phyloP scores from a whole-genome alignment of 1,139 yeast genomes.

The Blastobotrys persicus region DNA sequence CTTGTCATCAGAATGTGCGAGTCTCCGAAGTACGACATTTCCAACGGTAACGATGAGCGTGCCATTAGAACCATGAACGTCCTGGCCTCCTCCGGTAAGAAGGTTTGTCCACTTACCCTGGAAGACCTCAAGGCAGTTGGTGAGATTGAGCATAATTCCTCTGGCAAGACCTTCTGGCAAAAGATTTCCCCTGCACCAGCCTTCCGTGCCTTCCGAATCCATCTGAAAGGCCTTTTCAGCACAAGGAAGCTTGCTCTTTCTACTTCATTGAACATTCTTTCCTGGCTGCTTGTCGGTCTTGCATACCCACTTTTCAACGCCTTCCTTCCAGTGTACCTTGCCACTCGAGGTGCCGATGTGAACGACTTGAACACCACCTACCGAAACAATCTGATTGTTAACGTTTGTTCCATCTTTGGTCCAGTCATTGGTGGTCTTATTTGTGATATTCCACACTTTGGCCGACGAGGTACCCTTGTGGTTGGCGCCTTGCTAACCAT shows the following conservation, averaged over 20 bases:
- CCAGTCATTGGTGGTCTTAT: conserved; percentile 52
- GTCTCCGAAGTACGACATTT: conserved; percentile 56
- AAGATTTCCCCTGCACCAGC: conserved; percentile 21
- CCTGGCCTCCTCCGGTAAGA: conserved; percentile 27
- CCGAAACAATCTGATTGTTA: conserved; percentile 52
- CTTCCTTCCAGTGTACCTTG: conserved; percentile 50
- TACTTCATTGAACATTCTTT: conserved; percentile 42
- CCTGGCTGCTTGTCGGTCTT: conserved; percentile 54
- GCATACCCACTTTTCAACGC: conserved; percentile 52
- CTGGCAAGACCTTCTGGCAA: conserved; percentile 15
- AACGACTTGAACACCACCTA: conserved; percentile 46
- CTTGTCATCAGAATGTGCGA: conserved; percentile 50
- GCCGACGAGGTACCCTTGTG: conserved; percentile 56
- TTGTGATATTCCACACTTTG: conserved; percentile 45
- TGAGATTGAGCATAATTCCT: conserved; percentile 16
- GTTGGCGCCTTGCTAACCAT: conserved; percentile 53
- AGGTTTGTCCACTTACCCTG: conserved; percentile 30
- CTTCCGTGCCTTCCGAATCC: conserved; percentile 18
- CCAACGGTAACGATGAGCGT: conserved; percentile 53
- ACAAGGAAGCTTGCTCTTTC: conserved; percentile 43
- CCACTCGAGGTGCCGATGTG: conserved; percentile 45
- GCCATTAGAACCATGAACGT: conserved; percentile 33
- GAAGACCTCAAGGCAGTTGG: conserved; percentile 47
- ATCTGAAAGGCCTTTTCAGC: conserved; percentile 40
- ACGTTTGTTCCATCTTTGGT: conserved; percentile 53